Evolutionary conservation across 1,284 basidiomycete genomes (phyloP), one percentile per base, ranked within the genome.

Genomic region (Fomitiporia mediterranea): DNA sequence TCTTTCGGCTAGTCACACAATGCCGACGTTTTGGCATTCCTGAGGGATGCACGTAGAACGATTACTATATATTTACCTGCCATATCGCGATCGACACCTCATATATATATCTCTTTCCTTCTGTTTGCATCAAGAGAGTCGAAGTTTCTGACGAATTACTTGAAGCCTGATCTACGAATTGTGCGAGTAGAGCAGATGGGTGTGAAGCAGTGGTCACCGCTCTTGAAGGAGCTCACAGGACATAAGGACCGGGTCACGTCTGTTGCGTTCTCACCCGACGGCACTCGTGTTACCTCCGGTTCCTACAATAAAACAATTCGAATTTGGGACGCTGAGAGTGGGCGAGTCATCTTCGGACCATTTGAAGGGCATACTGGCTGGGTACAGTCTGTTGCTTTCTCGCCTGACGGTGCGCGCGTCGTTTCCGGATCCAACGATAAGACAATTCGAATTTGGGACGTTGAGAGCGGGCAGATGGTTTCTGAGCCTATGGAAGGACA

Each of bases 211-310:
- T 47, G 23, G 25, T 23, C 19, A 39, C 34, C 9, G 21, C 44
- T 51, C 40, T 21, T 38, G 30, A 32, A 13, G 28, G 47, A 23
- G 2, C 56, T 58, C 9, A 40, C 8, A 23, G 63, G 56, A 30
- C 62, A 65, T 48, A 48, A 52, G 25, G 57, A n/a, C n/a, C n/a
- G 55, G 35, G 55, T 67, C 23, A 58, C 53, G 54, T 38, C 57
- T 21, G 59, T 61, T 23, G 61, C 62, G 7, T 48, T 47, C 21
- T 54, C 52, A 7, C 40, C 27, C 11, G 53, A 61, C 55, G 60
- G 60, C 5, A 39, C 15, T 6, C 50, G 38, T 19, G 34, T 61
- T 35, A 47, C 48, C 15, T 61, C 60, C 15, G 57, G 39, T 9
- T 58, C 51, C 5, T 2, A 15, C 6, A 56, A 60, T 38, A 9